phyloP scores from a whole-genome alignment of 495 filamentous ascomycete species.

The Aspergillus diversus region DNA sequence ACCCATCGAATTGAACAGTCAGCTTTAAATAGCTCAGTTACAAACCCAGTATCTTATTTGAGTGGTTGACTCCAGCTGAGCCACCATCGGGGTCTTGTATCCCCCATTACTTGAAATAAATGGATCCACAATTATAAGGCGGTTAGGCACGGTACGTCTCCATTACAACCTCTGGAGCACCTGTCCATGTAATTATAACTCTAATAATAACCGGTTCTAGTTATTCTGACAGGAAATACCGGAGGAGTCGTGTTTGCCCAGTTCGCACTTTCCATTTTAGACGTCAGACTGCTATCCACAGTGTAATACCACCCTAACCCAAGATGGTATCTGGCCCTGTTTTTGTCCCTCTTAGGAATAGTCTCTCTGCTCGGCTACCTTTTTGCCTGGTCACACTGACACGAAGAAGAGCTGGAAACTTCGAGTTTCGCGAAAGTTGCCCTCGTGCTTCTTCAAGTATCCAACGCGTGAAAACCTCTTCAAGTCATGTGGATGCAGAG shows the following conservation, averaged over 20 bases:
- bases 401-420: not conserved
- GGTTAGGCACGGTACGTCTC: conserved; percentile 18
- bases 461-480: not conserved
- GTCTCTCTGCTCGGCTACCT: not conserved
- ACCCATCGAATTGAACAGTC: not conserved
- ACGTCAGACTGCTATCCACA: not conserved
- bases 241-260: not conserved
- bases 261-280: not conserved
- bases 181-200: not conserved
- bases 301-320: conserved; percentile 1
- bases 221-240: not conserved
- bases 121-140: conserved; percentile 9
- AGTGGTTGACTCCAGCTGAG: not conserved
- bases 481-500: conserved; percentile 2
- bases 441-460: not conserved
- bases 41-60: not conserved
- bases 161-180: conserved; percentile 1
- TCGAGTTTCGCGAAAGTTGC: conserved; percentile 5
- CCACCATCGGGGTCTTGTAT: conserved; percentile 9
- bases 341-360: conserved; percentile 1
- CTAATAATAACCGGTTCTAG: conserved; percentile 10
- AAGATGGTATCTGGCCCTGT: not conserved
- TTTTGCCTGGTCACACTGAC: conserved; percentile 5
- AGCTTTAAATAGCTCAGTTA: conserved; percentile 10
- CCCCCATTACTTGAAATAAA: conserved; percentile 19